These are phyloP conservation scores for Ramularia collo-cygni DNA, from an alignment of 2,329 filamentous ascomycete genomes.

Conservation along the genomic window DNA sequence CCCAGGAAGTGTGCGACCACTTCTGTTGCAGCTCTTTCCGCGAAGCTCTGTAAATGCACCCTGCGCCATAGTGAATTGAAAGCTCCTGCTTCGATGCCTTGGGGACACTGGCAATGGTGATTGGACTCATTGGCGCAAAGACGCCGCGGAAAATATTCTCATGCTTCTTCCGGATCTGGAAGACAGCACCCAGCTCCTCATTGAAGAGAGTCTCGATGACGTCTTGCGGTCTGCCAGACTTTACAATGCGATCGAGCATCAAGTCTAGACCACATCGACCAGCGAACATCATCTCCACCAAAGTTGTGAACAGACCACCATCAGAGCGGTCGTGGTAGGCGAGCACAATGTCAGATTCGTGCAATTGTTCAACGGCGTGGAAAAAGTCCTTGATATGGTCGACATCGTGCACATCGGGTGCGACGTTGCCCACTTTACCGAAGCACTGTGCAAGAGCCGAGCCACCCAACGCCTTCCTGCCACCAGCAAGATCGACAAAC, in stretches of 20 bases:
- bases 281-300: constrained; percentile 97
- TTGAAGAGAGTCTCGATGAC: constrained; percentile 81
- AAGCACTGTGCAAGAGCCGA: constrained; percentile 88
- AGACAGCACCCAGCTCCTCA: constrained; percentile 91
- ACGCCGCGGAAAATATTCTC: constrained; percentile 81
- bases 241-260: constrained; percentile 68
- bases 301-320: constrained; percentile 81
- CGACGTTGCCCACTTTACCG: constrained; percentile 74
- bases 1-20: constrained; percentile 82
- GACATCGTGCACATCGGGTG: constrained; percentile 77
- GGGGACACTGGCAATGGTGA: constrained; percentile 73
- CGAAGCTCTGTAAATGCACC: constrained; percentile 61
- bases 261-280: constrained; percentile 83
- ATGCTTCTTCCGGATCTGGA: constrained; percentile 82
- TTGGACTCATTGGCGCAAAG: constrained; percentile 77
- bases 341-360: constrained; percentile 66
- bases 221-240: constrained; percentile 48
- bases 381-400: constrained; percentile 84
- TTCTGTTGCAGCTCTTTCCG: constrained; percentile 72
- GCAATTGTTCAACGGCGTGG: constrained; percentile 67
- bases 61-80: constrained; percentile 64
- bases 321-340: constrained; percentile 95
- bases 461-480: constrained; percentile 75
- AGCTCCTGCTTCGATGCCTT: constrained; percentile 65
- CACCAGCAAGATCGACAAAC: constrained; percentile 82